phyloP scores from a whole-genome alignment of 1,139 yeast genomes.

The Saccharomyces hybrid region DNA sequence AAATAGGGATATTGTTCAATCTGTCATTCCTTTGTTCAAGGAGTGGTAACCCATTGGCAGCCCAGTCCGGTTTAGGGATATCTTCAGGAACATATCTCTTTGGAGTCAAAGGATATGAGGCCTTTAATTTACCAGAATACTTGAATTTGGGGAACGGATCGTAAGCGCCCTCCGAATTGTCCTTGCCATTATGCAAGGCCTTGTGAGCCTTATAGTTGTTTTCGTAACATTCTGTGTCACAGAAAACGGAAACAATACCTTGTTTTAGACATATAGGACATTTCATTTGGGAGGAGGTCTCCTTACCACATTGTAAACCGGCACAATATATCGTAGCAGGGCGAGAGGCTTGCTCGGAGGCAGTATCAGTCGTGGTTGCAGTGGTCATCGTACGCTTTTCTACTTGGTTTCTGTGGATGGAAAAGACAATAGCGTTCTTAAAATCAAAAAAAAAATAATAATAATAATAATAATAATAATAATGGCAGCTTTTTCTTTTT shows the following conservation, averaged over 20 bases:
- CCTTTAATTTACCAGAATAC: conserved; percentile 69
- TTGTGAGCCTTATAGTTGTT: conserved; percentile 60
- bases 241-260: conserved; percentile 57
- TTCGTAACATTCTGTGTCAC: conserved; percentile 81
- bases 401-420: conserved; percentile 4
- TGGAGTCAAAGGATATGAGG: conserved; percentile 74
- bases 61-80: conserved; percentile 79
- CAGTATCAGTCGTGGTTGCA: neutral
- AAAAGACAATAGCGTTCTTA: neutral
- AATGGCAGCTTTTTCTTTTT: neutral
- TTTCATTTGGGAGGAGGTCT: conserved; percentile 64
- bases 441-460: neutral
- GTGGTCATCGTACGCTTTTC: conserved; percentile 3
- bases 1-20: conserved; percentile 54
- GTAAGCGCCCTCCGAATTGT: conserved; percentile 40
- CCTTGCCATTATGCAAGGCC: conserved; percentile 39
- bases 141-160: conserved; percentile 81
- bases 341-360: neutral
- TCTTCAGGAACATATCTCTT: conserved; percentile 63
- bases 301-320: conserved; percentile 78
- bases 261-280: conserved; percentile 89
- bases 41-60: conserved; percentile 68
- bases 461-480: neutral
- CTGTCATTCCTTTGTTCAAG: conserved; percentile 72
- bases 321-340: conserved; percentile 41